These are phyloP conservation scores for Fusarium concolor DNA, from an alignment of 2,329 filamentous ascomycete species.

Conservation along the genomic window DNA sequence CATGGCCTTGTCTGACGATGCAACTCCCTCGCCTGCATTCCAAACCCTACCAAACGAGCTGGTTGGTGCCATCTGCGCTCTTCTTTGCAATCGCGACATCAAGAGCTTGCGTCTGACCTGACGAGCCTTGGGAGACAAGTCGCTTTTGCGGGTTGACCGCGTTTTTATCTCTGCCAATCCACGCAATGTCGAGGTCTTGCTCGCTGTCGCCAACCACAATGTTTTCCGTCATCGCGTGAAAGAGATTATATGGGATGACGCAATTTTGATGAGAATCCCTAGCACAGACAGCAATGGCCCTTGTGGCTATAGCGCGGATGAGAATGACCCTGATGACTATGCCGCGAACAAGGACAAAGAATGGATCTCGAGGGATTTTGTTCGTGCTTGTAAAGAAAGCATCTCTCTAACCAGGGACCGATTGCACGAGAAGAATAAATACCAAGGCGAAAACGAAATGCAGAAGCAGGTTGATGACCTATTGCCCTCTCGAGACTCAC, in stretches of 20 bases:
- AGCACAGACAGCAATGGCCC: not conserved
- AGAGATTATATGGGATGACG: constrained; percentile 3
- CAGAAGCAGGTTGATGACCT: not conserved
- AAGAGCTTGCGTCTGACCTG: not conserved
- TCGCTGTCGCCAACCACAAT: not conserved
- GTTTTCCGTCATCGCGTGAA: not conserved
- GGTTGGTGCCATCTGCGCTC: not conserved
- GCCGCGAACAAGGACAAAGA: not conserved
- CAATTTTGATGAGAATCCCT: not conserved
- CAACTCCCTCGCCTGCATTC: not conserved
- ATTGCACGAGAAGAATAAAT: not conserved
- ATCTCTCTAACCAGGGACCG: not conserved
- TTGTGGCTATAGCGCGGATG: not conserved
- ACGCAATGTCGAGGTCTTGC: not conserved
- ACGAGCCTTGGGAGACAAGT: not conserved
- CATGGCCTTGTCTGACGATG: too few species aligned
- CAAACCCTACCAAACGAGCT: not conserved
- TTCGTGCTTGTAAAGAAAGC: not conserved
- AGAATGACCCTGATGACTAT: not conserved
- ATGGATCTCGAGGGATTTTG: not conserved
- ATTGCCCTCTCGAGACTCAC: not conserved
- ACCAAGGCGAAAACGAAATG: not conserved
- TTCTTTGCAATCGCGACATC: not conserved
- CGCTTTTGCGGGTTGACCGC: not conserved
- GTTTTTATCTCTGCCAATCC: not conserved